These are phyloP conservation scores for Syncephalastrum monosporum DNA, from an alignment of 371 early-diverging fungal species.

Conservation along the genomic window DNA sequence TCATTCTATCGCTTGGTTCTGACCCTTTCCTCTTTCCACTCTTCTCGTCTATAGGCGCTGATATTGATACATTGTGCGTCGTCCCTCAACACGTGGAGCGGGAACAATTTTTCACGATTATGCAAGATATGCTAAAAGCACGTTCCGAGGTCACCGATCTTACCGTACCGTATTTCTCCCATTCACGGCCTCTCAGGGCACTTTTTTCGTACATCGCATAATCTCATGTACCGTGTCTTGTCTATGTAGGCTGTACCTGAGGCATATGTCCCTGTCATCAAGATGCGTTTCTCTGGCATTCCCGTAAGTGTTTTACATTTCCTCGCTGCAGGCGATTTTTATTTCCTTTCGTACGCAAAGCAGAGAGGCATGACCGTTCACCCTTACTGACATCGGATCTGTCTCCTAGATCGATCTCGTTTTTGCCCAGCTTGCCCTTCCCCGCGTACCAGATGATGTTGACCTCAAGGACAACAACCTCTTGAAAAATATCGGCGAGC, in stretches of 20 bases:
- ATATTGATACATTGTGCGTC: slow-evolving; percentile 99
- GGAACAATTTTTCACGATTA: slow-evolving; percentile 93
- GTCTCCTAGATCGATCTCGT: slow-evolving; percentile 89
- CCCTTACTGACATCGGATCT: background rate
- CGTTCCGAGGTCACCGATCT: slow-evolving; percentile 87
- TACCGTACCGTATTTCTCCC: slow-evolving; percentile 48
- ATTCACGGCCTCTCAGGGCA: background rate
- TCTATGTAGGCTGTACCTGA: slow-evolving; percentile 72
- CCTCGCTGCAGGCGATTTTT: background rate
- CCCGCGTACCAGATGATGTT: slow-evolving; percentile 80
- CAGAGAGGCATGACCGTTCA: too few relatives aligned
- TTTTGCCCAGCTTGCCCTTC: slow-evolving; percentile 83
- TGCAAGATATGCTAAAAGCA: slow-evolving; percentile 82
- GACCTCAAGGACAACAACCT: slow-evolving; percentile 87
- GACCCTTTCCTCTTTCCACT: background rate
- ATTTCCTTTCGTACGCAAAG: background rate
- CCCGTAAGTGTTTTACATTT: slow-evolving; percentile 52
- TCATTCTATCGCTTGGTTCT: too few relatives aligned
- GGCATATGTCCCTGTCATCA: slow-evolving; percentile 98
- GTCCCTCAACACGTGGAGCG: slow-evolving; percentile 91
- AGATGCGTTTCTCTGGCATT: slow-evolving; percentile 89
- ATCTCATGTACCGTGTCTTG: background rate
- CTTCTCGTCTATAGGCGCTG: slow-evolving; percentile 65
- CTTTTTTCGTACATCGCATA: background rate
- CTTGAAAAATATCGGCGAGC: slow-evolving; percentile 90